These are phyloP conservation scores for Phaeotremella skinneri DNA, from an alignment of 768 basidiomycete species.

Conservation along the genomic window DNA sequence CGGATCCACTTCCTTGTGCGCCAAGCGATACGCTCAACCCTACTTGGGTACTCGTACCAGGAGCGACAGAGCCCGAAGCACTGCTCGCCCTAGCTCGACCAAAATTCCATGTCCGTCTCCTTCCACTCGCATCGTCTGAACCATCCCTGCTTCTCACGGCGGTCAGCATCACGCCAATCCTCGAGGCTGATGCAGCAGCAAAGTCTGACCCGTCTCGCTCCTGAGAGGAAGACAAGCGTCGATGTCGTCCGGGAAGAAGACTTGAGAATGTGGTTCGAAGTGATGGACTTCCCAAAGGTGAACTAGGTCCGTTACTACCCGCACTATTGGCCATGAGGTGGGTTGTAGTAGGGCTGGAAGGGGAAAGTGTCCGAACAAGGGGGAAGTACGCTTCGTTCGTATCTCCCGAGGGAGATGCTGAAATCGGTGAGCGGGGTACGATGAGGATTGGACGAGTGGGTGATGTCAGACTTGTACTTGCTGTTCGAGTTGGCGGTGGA, in stretches of 20 bases:
- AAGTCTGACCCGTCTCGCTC: slow-evolving; percentile 1
- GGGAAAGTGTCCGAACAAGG: slow-evolving; percentile 26
- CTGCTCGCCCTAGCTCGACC: slow-evolving; percentile 22
- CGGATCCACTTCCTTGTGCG: not conserved
- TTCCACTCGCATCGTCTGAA: slow-evolving; percentile 19
- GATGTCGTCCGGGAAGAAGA: slow-evolving; percentile 21
- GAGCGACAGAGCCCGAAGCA: not conserved
- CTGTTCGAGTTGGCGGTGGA: slow-evolving; percentile 1
- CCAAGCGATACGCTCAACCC: not conserved
- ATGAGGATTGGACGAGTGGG: not conserved
- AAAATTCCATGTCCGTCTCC: slow-evolving; percentile 28
- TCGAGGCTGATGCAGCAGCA: not conserved
- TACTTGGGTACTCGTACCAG: not conserved
- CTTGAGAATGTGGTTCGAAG: slow-evolving; percentile 13
- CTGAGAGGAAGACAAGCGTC: slow-evolving; percentile 5
- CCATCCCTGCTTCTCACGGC: slow-evolving; percentile 28
- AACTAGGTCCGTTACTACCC: no score
- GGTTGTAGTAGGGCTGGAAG: slow-evolving; percentile 22
- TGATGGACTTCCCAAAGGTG: slow-evolving; percentile 13
- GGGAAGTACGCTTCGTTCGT: slow-evolving; percentile 39
- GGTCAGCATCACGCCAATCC: slow-evolving; percentile 16
- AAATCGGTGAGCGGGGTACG: not conserved
- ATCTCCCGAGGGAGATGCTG: slow-evolving; percentile 4
- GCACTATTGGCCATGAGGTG: slow-evolving; percentile 17
- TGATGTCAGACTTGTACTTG: no score